Conservation (phyloP, 169 alveolate genomes). For the Blepharisma undulans region DNA sequence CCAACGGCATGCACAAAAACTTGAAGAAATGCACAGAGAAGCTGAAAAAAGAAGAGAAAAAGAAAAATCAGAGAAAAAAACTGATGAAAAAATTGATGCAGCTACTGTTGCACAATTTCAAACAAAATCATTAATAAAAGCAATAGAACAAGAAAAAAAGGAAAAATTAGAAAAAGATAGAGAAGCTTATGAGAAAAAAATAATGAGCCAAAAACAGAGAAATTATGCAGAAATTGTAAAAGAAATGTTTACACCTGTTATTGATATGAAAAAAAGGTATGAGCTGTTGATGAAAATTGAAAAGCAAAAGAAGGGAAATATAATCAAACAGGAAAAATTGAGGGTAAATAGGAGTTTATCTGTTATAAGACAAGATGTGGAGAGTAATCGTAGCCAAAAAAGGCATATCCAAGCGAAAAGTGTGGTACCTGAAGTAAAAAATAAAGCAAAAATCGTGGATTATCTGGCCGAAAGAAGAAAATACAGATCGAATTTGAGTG, state of each 20-base stretch:
- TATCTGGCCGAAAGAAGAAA: constrained; percentile 17
- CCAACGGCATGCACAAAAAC: not conserved
- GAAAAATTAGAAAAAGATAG: not conserved
- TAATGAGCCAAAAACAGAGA: not conserved
- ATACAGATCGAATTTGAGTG: not conserved
- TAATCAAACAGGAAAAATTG: not conserved
- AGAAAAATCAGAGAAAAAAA: not conserved
- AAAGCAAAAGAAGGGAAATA: not conserved
- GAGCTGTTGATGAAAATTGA: not conserved
- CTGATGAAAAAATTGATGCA: not conserved
- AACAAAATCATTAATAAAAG: not conserved
- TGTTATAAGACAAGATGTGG: not conserved
- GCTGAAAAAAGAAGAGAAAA: not conserved
- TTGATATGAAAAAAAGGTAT: not conserved
- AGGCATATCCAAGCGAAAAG: not conserved
- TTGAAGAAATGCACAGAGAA: not conserved
- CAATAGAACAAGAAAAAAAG: not conserved
- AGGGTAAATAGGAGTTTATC: not conserved
- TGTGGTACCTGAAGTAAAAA: not conserved
- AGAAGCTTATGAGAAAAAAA: not conserved
- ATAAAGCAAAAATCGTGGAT: not conserved
- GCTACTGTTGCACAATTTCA: not conserved
- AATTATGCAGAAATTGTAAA: constrained; percentile 2
- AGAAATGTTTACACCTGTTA: constrained; percentile 12
- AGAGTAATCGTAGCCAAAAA: not conserved